Evolutionary conservation across 2,329 filamentous ascomycete species (phyloP).

Genomic region (Pseudogymnoascus sp.): DNA sequence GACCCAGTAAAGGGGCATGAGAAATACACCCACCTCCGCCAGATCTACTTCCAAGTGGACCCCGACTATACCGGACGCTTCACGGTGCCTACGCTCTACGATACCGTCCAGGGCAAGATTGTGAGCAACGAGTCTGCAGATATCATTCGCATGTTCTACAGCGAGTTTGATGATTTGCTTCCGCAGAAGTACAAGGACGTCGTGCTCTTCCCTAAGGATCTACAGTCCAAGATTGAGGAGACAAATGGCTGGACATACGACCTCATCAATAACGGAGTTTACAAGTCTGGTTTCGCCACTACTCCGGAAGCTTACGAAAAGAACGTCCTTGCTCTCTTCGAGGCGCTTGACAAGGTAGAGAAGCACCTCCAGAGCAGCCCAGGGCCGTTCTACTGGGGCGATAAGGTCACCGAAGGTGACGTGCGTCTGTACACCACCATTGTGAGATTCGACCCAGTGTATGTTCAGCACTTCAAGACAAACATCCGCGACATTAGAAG

Average conservation of each 20-base stretch:
- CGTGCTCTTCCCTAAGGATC: constrained; percentile 57
- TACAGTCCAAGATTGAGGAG: constrained; percentile 63
- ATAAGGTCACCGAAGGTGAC: constrained; percentile 71
- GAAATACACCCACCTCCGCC: constrained; percentile 41
- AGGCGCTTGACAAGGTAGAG: constrained; percentile 69
- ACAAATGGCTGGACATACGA: constrained; percentile 76
- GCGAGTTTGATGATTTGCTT: constrained; percentile 67
- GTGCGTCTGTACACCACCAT: constrained; percentile 62
- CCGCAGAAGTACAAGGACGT: constrained; percentile 51
- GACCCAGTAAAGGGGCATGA: constrained; percentile 54
- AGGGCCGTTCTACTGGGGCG: constrained; percentile 69
- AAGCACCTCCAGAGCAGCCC: constrained; percentile 48
- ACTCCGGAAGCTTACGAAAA: constrained; percentile 75
- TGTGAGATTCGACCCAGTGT: constrained; percentile 60
- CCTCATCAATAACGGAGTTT: constrained; percentile 63
- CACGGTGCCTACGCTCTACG: constrained; percentile 62
- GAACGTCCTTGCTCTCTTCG: constrained; percentile 64
- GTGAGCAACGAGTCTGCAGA: constrained; percentile 80
- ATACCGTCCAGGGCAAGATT: constrained; percentile 57
- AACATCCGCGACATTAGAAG: constrained; percentile 40
- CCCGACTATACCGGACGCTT: constrained; percentile 60
- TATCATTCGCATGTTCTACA: constrained; percentile 77
- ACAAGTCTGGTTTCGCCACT: constrained; percentile 76
- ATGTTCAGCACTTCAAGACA: constrained; percentile 58
- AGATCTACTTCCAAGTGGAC: constrained; percentile 60